phyloP scores from a whole-genome alignment of 2,329 filamentous ascomycete species.

The Phyllosticta citriasiana region DNA sequence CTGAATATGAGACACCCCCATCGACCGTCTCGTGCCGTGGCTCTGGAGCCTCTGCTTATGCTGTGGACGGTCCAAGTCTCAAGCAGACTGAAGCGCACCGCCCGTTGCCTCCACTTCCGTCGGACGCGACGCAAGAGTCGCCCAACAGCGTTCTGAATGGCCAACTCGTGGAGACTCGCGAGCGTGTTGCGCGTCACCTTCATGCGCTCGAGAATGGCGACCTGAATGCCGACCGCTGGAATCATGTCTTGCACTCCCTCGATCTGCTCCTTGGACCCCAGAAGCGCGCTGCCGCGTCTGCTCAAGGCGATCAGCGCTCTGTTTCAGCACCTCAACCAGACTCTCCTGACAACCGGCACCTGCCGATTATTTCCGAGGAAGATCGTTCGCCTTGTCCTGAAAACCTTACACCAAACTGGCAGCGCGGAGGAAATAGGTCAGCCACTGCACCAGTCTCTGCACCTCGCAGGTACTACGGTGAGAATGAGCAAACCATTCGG shows the following conservation, averaged over 20 bases:
- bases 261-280: conserved; percentile 5
- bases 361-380: conserved; percentile 46
- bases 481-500: conserved; percentile 41
- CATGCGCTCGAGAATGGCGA: conserved; percentile 31
- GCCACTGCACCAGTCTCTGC: conserved; percentile 33
- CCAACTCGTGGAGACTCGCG: conserved; percentile 49
- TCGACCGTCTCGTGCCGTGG: conserved; percentile 37
- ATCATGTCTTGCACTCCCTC: conserved; percentile 35
- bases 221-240: conserved; percentile 41
- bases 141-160: conserved; percentile 43
- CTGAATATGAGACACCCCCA: conserved; percentile 42
- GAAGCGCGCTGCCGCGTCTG: conserved; percentile 1
- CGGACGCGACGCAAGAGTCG: conserved; percentile 25
- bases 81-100: conserved; percentile 19
- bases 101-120: conserved; percentile 36
- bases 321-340: conserved; percentile 38
- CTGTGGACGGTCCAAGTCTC: background rate
- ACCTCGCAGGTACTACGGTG: conserved; percentile 14
- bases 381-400: conserved; percentile 26
- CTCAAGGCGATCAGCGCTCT: conserved; percentile 26
- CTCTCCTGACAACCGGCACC: conserved; percentile 20
- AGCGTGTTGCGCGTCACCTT: conserved; percentile 44
- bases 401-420: conserved; percentile 20
- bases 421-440: conserved; percentile 25
- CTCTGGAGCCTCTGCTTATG: conserved; percentile 17